phyloP scores from a whole-genome alignment of 129 eudicot species.

The Calendula officinalis region DNA sequence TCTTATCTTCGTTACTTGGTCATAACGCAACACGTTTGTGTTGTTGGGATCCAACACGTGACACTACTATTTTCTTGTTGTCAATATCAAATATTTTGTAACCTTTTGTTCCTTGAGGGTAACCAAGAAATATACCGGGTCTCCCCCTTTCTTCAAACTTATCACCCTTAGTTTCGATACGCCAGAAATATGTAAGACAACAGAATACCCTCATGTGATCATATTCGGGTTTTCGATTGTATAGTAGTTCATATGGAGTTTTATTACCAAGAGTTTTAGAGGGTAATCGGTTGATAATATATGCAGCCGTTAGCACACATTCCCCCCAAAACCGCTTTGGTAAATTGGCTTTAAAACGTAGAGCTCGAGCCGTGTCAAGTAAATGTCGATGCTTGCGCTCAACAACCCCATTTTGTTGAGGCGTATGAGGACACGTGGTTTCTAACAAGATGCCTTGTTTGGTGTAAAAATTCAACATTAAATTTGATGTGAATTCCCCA shows the following conservation, averaged over 20 bases:
- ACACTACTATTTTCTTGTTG: background rate
- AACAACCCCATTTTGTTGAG: conserved; percentile 26
- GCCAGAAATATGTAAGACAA: conserved; percentile 20
- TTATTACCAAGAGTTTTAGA: background rate
- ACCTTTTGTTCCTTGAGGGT: conserved; percentile 23
- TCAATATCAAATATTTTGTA: conserved; percentile 18
- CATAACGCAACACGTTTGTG: too few relatives aligned
- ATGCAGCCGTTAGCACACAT: background rate
- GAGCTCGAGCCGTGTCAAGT: conserved; percentile 10
- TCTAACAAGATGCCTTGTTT: background rate
- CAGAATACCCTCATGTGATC: conserved; percentile 12
- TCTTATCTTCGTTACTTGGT: too few relatives aligned
- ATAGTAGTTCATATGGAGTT: background rate
- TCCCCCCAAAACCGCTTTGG: conserved; percentile 16
- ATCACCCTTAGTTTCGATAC: background rate
- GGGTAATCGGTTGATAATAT: conserved; percentile 25
- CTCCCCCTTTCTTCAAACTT: conserved; percentile 19
- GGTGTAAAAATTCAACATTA: background rate
- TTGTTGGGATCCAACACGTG: too few relatives aligned
- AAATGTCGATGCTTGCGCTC: conserved; percentile 24
- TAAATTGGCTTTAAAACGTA: background rate
- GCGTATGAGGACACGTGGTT: conserved; percentile 9
- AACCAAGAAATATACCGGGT: conserved; percentile 16
- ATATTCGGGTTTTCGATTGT: background rate
- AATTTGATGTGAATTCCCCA: background rate